Conservation (phyloP, 2,329 filamentous ascomycete genomes). For the Chlorencoelia australis region DNA sequence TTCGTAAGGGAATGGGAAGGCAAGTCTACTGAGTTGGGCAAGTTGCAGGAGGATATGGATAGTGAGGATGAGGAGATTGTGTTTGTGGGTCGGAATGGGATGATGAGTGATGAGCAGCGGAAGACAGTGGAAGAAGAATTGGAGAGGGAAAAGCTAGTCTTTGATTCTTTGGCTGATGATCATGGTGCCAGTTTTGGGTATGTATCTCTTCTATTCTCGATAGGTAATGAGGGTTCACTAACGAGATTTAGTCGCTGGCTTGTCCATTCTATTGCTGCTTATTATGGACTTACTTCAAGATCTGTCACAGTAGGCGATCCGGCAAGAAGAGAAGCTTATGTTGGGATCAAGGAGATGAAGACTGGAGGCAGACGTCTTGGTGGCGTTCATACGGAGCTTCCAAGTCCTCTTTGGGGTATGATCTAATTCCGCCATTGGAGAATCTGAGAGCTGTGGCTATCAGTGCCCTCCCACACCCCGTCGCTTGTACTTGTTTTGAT, state of each 20-base stretch:
- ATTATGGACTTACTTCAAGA: constrained; percentile 79
- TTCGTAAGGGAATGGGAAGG: constrained; percentile 58
- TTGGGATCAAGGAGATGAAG: constrained; percentile 52
- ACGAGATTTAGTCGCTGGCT: constrained; percentile 64
- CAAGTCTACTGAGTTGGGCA: constrained; percentile 15
- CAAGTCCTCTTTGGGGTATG: constrained; percentile 49
- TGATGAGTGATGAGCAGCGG: constrained; percentile 41
- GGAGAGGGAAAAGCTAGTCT: constrained; percentile 60
- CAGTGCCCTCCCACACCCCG: neutral
- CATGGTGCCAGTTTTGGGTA: constrained; percentile 68
- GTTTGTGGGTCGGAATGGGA: constrained; percentile 64
- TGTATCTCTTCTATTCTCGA: constrained; percentile 27
- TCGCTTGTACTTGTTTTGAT: too few species aligned
- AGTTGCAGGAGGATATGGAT: constrained; percentile 28
- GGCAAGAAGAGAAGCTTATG: constrained; percentile 69
- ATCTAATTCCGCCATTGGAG: constrained; percentile 9
- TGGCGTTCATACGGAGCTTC: constrained; percentile 32
- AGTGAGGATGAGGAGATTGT: constrained; percentile 78
- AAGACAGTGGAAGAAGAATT: constrained; percentile 42
- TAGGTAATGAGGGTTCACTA: constrained; percentile 11
- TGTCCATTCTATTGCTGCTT: constrained; percentile 82
- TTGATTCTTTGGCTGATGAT: constrained; percentile 69
- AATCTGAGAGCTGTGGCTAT: neutral
- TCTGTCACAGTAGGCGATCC: constrained; percentile 65
- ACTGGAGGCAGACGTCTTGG: constrained; percentile 15